phyloP scores from a whole-genome alignment of 331 rosid genomes.

The Ulmus americana region DNA sequence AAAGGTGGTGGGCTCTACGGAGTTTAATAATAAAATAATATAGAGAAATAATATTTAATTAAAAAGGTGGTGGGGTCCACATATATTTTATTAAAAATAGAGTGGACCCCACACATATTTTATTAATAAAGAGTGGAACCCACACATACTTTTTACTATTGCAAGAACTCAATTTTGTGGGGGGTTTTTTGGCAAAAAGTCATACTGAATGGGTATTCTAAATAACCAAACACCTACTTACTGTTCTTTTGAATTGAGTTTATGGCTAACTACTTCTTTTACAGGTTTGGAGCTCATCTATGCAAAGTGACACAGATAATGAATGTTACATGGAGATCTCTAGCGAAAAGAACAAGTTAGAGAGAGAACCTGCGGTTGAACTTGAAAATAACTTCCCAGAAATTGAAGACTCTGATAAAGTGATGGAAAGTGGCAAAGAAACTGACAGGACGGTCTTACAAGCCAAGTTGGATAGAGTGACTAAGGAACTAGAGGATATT shows the following conservation, averaged over 20 bases:
- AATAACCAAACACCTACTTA: not conserved
- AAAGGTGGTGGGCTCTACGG: too few relatives aligned
- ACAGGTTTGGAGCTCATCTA: conserved; percentile 52
- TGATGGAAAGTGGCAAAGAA: conserved; percentile 28
- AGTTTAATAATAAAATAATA: too few relatives aligned
- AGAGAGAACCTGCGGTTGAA: not conserved
- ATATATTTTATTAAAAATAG: too few relatives aligned
- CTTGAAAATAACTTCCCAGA: not conserved
- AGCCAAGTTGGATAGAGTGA: conserved; percentile 54
- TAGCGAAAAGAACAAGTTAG: conserved; percentile 10
- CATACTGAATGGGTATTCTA: too few relatives aligned
- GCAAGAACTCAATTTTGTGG: too few relatives aligned
- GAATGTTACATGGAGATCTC: conserved; percentile 26
- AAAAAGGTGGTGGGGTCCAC: too few relatives aligned
- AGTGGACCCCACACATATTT: too few relatives aligned
- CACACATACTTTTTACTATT: too few relatives aligned
- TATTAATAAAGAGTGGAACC: too few relatives aligned
- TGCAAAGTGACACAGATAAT: conserved; percentile 49
- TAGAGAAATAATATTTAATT: too few relatives aligned
- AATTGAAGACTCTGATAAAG: conserved; percentile 14
- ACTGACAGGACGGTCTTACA: conserved; percentile 36
- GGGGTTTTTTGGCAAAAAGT: too few relatives aligned
- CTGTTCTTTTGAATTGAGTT: conserved; percentile 15
- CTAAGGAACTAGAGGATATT: conserved; percentile 66
- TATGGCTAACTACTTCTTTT: conserved; percentile 23